These are phyloP conservation scores for Cyberlindnera samutprakarnensis DNA, from an alignment of 805 yeast genomes.

Conservation along the genomic window DNA sequence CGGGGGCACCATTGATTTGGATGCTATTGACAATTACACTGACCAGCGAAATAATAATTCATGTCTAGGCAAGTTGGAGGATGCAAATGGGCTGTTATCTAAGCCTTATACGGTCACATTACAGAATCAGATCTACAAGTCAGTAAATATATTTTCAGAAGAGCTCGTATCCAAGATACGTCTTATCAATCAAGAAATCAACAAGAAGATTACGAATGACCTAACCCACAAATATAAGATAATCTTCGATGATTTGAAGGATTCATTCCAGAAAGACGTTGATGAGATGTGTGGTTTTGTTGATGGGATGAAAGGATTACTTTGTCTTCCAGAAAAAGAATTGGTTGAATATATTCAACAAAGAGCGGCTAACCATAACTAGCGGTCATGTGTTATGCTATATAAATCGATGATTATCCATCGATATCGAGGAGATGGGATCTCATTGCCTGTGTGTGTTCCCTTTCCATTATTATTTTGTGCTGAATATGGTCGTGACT, in stretches of 20 bases:
- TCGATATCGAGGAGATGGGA: no score
- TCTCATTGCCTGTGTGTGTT: no score
- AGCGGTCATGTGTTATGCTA: no score
- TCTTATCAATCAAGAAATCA: conserved; percentile 30
- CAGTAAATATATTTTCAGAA: conserved; percentile 27
- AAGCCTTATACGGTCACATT: conserved; percentile 28
- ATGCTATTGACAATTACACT: no score
- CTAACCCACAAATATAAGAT: conserved; percentile 28
- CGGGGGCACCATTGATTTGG: no score
- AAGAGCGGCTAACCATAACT: conserved; percentile 11
- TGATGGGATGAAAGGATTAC: conserved; percentile 27
- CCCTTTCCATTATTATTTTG: no score
- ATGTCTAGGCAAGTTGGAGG: no score
- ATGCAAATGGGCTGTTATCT: conserved; percentile 10
- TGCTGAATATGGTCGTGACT: no score
- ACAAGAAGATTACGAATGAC: conserved; percentile 26
- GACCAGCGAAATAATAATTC: no score
- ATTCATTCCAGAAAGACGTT: conserved; percentile 29
- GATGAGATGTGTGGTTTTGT: conserved; percentile 28
- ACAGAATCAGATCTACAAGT: conserved; percentile 29
- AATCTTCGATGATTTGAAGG: conserved; percentile 25
- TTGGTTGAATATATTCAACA: conserved; percentile 22
- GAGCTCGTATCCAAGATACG: conserved; percentile 27
- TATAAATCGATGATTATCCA: no score
- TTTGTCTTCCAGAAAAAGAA: conserved; percentile 29